Conservation (phyloP, 495 filamentous ascomycete species). For the Penicillium subrubescens region DNA sequence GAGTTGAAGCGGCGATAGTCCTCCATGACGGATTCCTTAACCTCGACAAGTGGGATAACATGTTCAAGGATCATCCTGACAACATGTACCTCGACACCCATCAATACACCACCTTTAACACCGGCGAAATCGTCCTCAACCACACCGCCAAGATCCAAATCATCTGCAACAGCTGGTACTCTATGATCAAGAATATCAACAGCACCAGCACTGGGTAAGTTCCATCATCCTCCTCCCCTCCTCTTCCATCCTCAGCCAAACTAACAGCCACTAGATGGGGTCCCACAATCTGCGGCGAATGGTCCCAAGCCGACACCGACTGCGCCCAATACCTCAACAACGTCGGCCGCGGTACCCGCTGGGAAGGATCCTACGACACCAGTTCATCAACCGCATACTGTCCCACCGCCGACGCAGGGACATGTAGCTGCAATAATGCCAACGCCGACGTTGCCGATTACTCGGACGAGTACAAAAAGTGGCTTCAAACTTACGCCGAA, state of each 20-base stretch:
- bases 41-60: slow-evolving; percentile 75
- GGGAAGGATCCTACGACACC: slow-evolving; percentile 78
- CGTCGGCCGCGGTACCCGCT: slow-evolving; percentile 83
- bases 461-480: slow-evolving; percentile 76
- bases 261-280: slow-evolving; percentile 62
- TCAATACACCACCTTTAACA: slow-evolving; percentile 91
- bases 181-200: slow-evolving; percentile 71
- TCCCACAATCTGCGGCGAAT: slow-evolving; percentile 96
- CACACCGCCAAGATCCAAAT: slow-evolving; percentile 78
- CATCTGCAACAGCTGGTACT: slow-evolving; percentile 82
- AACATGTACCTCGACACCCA: slow-evolving; percentile 84
- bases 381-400: slow-evolving; percentile 68
- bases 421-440: slow-evolving; percentile 73
- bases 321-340: slow-evolving; percentile 88
- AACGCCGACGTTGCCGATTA: slow-evolving; percentile 73
- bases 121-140: slow-evolving; percentile 67
- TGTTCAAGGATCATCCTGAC: slow-evolving; percentile 53
- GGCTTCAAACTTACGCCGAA: slow-evolving; percentile 85
- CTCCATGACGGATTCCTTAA: slow-evolving; percentile 88
- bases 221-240: background rate
- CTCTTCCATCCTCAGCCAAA: too few relatives aligned
- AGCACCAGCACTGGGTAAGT: slow-evolving; percentile 68
- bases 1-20: slow-evolving; percentile 64
- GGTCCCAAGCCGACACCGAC: slow-evolving; percentile 97
- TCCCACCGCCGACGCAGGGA: slow-evolving; percentile 57